phyloP scores from a whole-genome alignment of 2,329 filamentous ascomycete genomes.

The Dactylonectria estremocensis region DNA sequence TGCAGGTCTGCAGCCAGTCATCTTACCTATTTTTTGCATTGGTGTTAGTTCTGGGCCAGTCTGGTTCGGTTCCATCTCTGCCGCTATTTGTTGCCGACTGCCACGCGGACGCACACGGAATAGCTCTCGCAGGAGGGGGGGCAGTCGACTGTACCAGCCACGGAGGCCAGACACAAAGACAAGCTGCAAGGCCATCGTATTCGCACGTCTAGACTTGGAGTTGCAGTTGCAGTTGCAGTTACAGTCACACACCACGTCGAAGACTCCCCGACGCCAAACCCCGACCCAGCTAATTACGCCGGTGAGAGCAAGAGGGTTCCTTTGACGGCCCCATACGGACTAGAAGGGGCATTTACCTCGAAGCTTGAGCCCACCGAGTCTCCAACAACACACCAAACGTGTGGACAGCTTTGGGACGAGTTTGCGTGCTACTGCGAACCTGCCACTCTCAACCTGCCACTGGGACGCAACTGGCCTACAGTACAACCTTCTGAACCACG shows the following conservation, averaged over 20 bases:
- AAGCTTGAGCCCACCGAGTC: constrained; percentile 6
- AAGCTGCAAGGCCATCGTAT: neutral
- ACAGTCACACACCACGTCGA: neutral
- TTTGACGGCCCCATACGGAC: neutral
- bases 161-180: neutral
- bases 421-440: no score
- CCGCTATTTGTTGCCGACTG: constrained; percentile 21
- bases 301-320: neutral
- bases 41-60: constrained; percentile 7
- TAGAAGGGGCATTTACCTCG: constrained; percentile 3
- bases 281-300: neutral
- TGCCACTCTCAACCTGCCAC: neutral
- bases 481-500: no score
- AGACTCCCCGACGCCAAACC: neutral
- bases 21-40: constrained; percentile 1
- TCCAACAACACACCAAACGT: neutral
- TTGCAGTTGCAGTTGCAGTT: constrained; percentile 5
- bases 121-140: neutral
- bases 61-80: constrained; percentile 8
- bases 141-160: no score
- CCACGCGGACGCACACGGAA: neutral
- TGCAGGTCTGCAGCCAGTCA: constrained; percentile 22
- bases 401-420: no score
- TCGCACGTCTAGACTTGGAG: neutral
- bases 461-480: no score